phyloP scores from a whole-genome alignment of 1,284 basidiomycete genomes.

The Cerrena zonata region DNA sequence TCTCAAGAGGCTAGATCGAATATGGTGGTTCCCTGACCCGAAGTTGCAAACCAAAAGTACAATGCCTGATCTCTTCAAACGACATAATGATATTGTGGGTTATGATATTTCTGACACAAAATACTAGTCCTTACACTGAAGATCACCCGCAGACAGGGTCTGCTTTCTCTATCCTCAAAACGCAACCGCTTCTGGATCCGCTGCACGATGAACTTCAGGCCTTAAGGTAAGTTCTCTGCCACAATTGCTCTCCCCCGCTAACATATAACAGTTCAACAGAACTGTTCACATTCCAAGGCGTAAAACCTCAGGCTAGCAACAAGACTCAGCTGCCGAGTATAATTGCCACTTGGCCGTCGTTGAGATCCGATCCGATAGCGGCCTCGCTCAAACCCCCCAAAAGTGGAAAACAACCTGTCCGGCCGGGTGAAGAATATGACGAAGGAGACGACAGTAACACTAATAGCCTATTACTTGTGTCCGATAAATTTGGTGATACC shows the following conservation, averaged over 20 bases:
- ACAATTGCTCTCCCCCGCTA: background rate
- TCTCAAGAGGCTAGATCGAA: slow-evolving; percentile 35
- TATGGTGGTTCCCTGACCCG: slow-evolving; percentile 69
- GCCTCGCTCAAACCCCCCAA: slow-evolving; percentile 49
- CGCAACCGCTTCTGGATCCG: slow-evolving; percentile 64
- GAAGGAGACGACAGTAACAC: slow-evolving; percentile 51
- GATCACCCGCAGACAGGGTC: slow-evolving; percentile 59
- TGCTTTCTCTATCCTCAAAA: slow-evolving; percentile 61
- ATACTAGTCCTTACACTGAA: background rate
- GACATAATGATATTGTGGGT: slow-evolving; percentile 55
- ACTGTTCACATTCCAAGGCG: slow-evolving; percentile 71
- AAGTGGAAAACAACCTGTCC: slow-evolving; percentile 31
- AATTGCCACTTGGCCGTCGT: slow-evolving; percentile 63
- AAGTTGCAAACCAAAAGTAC: slow-evolving; percentile 33
- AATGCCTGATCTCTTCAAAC: slow-evolving; percentile 71
- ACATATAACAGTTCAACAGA: slow-evolving; percentile 52
- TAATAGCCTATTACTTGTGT: slow-evolving; percentile 56
- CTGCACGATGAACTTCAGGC: slow-evolving; percentile 59
- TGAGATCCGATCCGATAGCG: slow-evolving; percentile 46
- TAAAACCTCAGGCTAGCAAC: slow-evolving; percentile 41
- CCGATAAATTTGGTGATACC: slow-evolving; percentile 52
- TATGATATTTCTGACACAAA: background rate
- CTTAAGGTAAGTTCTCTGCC: slow-evolving; percentile 42
- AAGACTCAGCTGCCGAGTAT: slow-evolving; percentile 46
- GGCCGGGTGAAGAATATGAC: slow-evolving; percentile 37